A percentile compares a stretch with the other conserved stretches of the same genome.
These are phyloP conservation scores for Hypoxylon sp. DNA, from an alignment of 2,329 filamentous ascomycete genomes.

Conservation along the genomic window DNA sequence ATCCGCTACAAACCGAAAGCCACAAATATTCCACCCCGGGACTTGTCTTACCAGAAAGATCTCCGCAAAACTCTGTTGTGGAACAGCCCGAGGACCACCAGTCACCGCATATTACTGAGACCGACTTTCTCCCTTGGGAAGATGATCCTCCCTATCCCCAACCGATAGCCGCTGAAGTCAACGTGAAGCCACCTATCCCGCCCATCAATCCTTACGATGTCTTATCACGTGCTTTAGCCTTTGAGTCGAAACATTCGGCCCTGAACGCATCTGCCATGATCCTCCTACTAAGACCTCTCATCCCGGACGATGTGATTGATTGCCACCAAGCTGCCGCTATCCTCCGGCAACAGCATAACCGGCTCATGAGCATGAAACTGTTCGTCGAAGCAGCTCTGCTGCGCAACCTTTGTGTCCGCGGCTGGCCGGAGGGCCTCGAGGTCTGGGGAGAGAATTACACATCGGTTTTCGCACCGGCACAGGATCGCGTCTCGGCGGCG, in stretches of 20 bases:
- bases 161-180: constrained; percentile 52
- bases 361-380: constrained; percentile 71
- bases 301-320: constrained; percentile 70
- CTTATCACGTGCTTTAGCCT: constrained; percentile 68
- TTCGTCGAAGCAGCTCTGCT: constrained; percentile 74
- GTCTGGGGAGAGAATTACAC: constrained; percentile 70
- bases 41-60: constrained; percentile 34
- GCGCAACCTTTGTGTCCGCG: constrained; percentile 72
- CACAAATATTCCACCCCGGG: constrained; percentile 31
- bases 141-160: constrained; percentile 71
- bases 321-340: constrained; percentile 69
- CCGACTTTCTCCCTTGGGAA: constrained; percentile 72
- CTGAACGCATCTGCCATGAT: constrained; percentile 74
- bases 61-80: constrained; percentile 27
- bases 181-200: constrained; percentile 39
- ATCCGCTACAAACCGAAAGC: constrained; percentile 33
- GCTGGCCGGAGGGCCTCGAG: constrained; percentile 67
- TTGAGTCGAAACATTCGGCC: constrained; percentile 69
- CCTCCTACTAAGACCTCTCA: constrained; percentile 70
- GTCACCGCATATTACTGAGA: constrained; percentile 65
- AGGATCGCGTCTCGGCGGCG: constrained; percentile 68
- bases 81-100: constrained; percentile 57
- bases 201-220: constrained; percentile 71
- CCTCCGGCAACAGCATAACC: constrained; percentile 71
- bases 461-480: constrained; percentile 67